These are phyloP conservation scores for Podospora didyma DNA, from an alignment of 495 filamentous ascomycete genomes.

Conservation along the genomic window DNA sequence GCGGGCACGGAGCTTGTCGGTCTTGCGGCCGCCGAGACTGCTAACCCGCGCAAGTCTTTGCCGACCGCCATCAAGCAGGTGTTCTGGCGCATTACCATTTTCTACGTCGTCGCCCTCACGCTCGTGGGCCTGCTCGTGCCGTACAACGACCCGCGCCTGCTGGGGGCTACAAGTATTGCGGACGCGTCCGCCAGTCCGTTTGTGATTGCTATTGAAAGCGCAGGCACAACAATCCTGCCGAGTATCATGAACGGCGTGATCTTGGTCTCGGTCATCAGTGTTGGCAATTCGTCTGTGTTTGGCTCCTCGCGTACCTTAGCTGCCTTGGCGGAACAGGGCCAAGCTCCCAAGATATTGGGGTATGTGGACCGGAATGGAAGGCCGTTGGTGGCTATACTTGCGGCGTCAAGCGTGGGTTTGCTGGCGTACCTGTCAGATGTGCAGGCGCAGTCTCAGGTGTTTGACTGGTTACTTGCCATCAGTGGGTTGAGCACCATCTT, in stretches of 20 bases:
- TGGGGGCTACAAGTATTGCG: slow-evolving; percentile 46
- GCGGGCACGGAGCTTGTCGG: slow-evolving; percentile 91
- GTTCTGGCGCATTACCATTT: slow-evolving; percentile 90
- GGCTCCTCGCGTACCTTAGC: slow-evolving; percentile 84
- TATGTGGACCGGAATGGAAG: slow-evolving; percentile 85
- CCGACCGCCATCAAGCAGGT: slow-evolving; percentile 90
- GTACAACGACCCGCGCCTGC: slow-evolving; percentile 59
- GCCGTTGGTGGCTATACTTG: slow-evolving; percentile 65
- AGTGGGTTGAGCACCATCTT: slow-evolving; percentile 87
- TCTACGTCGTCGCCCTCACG: slow-evolving; percentile 74
- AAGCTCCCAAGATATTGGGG: slow-evolving; percentile 70
- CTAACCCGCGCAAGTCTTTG: slow-evolving; percentile 80
- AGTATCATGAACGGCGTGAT: slow-evolving; percentile 91
- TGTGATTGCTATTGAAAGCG: slow-evolving; percentile 79
- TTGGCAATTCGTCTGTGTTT: slow-evolving; percentile 85
- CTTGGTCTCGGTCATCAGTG: slow-evolving; percentile 81
- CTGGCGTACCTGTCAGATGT: slow-evolving; percentile 75
- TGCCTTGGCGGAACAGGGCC: slow-evolving; percentile 79
- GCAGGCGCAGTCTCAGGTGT: slow-evolving; percentile 55
- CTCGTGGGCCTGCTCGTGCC: slow-evolving; percentile 74
- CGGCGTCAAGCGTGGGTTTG: slow-evolving; percentile 68
- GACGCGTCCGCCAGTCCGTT: slow-evolving; percentile 81
- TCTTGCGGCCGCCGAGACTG: slow-evolving; percentile 83
- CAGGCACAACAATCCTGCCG: slow-evolving; percentile 68
- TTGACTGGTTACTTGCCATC: slow-evolving; percentile 87